A percentile compares a stretch with the other conserved stretches of the same genome.
Conservation (phyloP, 768 basidiomycete species). For the Collybia nuda region DNA sequence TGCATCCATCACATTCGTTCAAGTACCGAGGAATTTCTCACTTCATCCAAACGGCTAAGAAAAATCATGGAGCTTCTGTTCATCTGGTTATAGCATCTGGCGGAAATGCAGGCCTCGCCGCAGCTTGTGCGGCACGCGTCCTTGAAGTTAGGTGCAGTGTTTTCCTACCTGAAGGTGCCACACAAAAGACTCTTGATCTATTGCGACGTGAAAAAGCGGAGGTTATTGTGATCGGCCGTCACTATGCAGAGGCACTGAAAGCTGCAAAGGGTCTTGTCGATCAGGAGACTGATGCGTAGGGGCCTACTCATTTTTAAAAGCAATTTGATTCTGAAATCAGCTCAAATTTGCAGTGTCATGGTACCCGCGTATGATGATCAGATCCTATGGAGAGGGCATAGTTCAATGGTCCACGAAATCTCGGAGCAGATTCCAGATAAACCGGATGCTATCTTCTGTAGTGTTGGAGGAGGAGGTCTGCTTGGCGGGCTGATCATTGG, state of each 20-base stretch:
- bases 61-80: conserved; percentile 47
- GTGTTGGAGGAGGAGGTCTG: conserved; percentile 75
- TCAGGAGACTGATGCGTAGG: conserved; percentile 53
- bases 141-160: conserved; percentile 64
- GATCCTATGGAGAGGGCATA: conserved; percentile 72
- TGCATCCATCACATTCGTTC: conserved; percentile 76
- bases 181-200: conserved; percentile 45
- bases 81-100: conserved; percentile 74
- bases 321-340: not conserved
- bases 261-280: conserved; percentile 48
- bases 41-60: conserved; percentile 52
- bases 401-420: conserved; percentile 72
- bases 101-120: conserved; percentile 80
- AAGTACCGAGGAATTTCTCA: conserved; percentile 73
- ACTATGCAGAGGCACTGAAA: conserved; percentile 57
- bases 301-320: conserved; percentile 5
- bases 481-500: conserved; percentile 70
- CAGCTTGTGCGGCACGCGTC: conserved; percentile 58
- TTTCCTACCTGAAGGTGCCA: conserved; percentile 58
- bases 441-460: conserved; percentile 76
- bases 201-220: conserved; percentile 55
- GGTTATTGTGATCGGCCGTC: conserved; percentile 54
- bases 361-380: conserved; percentile 74
- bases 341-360: conserved; percentile 45
- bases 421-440: conserved; percentile 47